phyloP scores from a whole-genome alignment of 2,329 filamentous ascomycete species.

The Penicillium sclerotiorum region DNA sequence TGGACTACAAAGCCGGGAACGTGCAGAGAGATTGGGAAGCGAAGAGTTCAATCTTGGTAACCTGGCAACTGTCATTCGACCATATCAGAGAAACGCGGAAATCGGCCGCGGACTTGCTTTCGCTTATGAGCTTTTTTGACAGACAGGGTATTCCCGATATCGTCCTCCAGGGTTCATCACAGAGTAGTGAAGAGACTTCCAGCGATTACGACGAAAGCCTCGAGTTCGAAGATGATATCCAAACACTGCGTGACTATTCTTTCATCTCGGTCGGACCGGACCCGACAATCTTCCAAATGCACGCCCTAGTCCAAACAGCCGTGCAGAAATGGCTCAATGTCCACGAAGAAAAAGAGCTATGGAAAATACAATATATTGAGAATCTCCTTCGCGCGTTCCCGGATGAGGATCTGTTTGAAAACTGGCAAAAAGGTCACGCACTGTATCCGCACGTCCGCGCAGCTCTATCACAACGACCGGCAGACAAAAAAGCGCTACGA shows the following conservation, averaged over 20 bases:
- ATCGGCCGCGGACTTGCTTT: not conserved
- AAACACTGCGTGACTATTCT: slow-evolving; percentile 22
- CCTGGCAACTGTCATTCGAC: not conserved
- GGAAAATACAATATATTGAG: not conserved
- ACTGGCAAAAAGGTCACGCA: not conserved
- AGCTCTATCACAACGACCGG: not conserved
- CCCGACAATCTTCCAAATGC: slow-evolving; percentile 24
- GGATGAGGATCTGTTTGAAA: not conserved
- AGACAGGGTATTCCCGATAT: slow-evolving; percentile 28
- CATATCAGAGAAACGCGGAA: not conserved
- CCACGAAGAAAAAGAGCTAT: slow-evolving; percentile 17
- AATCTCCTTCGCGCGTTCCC: not conserved
- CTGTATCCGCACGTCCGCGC: not conserved
- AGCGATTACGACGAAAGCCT: not conserved
- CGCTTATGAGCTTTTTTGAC: slow-evolving; percentile 34
- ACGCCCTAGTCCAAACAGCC: slow-evolving; percentile 30
- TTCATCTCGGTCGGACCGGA: slow-evolving; percentile 18
- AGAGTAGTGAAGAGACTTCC: not conserved
- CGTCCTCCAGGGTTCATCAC: not conserved
- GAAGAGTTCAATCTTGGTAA: not conserved
- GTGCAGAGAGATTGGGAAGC: slow-evolving; percentile 1
- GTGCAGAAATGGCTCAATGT: slow-evolving; percentile 30
- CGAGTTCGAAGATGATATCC: slow-evolving; percentile 26
- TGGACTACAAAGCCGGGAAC: not conserved
- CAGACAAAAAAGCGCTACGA: not conserved